Percentiles rank a stretch among this genome's conserved stretches.
These are phyloP conservation scores for Sarcomyxa edulis DNA, from an alignment of 768 basidiomycete species.

Conservation along the genomic window DNA sequence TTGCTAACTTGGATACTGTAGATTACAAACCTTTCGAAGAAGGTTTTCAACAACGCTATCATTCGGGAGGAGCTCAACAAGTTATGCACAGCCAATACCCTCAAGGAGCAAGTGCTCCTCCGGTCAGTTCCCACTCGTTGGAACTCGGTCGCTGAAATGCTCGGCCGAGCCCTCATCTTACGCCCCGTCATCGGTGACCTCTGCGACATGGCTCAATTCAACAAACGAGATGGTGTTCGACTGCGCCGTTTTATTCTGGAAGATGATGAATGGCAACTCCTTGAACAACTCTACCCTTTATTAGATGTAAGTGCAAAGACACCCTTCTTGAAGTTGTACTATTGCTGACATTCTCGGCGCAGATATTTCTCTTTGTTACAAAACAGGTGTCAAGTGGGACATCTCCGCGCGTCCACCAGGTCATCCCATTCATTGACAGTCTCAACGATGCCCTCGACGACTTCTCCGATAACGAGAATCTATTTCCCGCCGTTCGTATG, in stretches of 20 bases:
- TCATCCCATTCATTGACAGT: conserved; percentile 27
- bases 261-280: conserved; percentile 3
- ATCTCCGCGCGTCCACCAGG: conserved; percentile 15
- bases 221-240: conserved; percentile 1
- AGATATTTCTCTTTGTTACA: conserved; percentile 3
- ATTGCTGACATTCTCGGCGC: background rate
- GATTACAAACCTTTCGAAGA: conserved; percentile 5
- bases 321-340: conserved; percentile 2
- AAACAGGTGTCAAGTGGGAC: background rate
- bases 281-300: conserved; percentile 1
- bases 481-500: conserved; percentile 8
- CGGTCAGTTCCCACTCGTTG: conserved; percentile 27
- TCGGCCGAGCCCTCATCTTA: conserved; percentile 13
- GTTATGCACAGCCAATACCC: background rate
- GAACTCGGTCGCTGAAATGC: conserved; percentile 30
- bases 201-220: conserved; percentile 1
- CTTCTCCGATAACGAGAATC: background rate
- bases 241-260: conserved; percentile 1
- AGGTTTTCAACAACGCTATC: conserved; percentile 1
- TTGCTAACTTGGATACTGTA: background rate
- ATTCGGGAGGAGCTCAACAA: conserved; percentile 1
- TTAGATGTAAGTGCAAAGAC: conserved; percentile 5
- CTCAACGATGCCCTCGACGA: conserved; percentile 16
- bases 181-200: background rate
- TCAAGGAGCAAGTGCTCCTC: conserved; percentile 15